A percentile compares a stretch with the other conserved stretches of the same genome.
Evolutionary conservation across 2,329 filamentous ascomycete species (phyloP).

Genomic region (Lasiodiplodia theobromae): DNA sequence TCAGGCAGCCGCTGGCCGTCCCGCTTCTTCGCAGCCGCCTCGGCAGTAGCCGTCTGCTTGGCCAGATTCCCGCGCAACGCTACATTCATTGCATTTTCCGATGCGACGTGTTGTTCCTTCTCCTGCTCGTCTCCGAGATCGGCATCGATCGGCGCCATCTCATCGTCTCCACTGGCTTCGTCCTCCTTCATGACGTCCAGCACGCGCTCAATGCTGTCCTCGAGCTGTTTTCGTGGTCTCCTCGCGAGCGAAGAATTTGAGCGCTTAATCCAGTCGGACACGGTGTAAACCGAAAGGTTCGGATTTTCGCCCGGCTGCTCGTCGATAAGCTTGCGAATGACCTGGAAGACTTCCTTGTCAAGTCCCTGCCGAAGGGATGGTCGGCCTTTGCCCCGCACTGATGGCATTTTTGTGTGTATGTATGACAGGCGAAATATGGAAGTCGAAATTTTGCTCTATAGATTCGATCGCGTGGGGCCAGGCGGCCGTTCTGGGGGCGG

Average conservation of each 20-base stretch:
- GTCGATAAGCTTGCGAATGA: constrained; percentile 78
- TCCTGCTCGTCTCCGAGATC: constrained; percentile 39
- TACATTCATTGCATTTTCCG: constrained; percentile 64
- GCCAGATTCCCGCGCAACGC: constrained; percentile 63
- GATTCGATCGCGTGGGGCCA: not conserved
- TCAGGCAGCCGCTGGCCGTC: constrained; percentile 58
- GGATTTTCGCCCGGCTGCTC: constrained; percentile 58
- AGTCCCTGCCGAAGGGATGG: constrained; percentile 47
- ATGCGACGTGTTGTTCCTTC: constrained; percentile 33
- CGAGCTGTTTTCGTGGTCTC: constrained; percentile 79
- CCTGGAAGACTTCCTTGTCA: constrained; percentile 70
- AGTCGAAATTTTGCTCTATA: not conserved
- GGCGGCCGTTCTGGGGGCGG: too few relatives aligned
- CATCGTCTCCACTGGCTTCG: constrained; percentile 63
- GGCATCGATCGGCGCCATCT: constrained; percentile 57
- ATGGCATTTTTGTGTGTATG: constrained; percentile 3
- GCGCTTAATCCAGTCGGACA: constrained; percentile 81
- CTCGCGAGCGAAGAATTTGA: constrained; percentile 89
- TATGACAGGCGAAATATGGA: too few relatives aligned
- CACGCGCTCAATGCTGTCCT: constrained; percentile 85
- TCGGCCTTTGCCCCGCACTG: constrained; percentile 31
- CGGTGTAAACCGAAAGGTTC: constrained; percentile 63
- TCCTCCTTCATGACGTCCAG: constrained; percentile 74
- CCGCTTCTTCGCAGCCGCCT: constrained; percentile 21
- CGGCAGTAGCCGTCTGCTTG: constrained; percentile 9